Evolutionary conservation across 2,329 filamentous ascomycete species (phyloP).

Genomic region (Cladosporium oxysporum): DNA sequence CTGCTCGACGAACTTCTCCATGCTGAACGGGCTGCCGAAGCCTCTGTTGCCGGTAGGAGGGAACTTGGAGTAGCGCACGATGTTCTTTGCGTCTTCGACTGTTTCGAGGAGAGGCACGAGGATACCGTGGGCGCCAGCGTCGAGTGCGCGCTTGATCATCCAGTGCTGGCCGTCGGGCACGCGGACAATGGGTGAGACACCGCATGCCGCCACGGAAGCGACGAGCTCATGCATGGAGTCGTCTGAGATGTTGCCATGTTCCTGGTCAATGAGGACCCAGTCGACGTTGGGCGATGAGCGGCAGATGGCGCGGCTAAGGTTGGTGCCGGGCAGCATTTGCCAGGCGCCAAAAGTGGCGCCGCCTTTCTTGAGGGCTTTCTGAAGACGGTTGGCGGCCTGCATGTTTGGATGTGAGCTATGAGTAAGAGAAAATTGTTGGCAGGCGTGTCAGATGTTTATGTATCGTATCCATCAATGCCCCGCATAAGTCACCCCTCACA

Average conservation of each 20-base stretch:
- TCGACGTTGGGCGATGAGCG: conserved; percentile 56
- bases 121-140: conserved; percentile 61
- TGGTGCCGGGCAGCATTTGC: conserved; percentile 58
- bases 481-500: neutral
- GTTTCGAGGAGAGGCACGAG: conserved; percentile 47
- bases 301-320: conserved; percentile 55
- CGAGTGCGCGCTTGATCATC: conserved; percentile 64
- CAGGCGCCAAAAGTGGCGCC: conserved; percentile 57
- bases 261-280: conserved; percentile 48
- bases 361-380: conserved; percentile 52
- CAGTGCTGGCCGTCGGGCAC: conserved; percentile 60
- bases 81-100: conserved; percentile 53
- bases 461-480: neutral
- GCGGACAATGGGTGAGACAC: conserved; percentile 46
- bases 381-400: conserved; percentile 57
- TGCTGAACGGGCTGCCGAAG: conserved; percentile 57
- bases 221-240: conserved; percentile 58
- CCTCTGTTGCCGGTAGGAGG: conserved; percentile 57
- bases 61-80: conserved; percentile 58
- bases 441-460: neutral
- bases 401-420: conserved; percentile 38
- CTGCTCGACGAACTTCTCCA: conserved; percentile 35
- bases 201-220: conserved; percentile 48
- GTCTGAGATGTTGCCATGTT: conserved; percentile 59
- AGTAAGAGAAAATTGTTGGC: neutral